Conservation (phyloP, 495 filamentous ascomycete genomes). For the Podospora pseudoanserina region DNA sequence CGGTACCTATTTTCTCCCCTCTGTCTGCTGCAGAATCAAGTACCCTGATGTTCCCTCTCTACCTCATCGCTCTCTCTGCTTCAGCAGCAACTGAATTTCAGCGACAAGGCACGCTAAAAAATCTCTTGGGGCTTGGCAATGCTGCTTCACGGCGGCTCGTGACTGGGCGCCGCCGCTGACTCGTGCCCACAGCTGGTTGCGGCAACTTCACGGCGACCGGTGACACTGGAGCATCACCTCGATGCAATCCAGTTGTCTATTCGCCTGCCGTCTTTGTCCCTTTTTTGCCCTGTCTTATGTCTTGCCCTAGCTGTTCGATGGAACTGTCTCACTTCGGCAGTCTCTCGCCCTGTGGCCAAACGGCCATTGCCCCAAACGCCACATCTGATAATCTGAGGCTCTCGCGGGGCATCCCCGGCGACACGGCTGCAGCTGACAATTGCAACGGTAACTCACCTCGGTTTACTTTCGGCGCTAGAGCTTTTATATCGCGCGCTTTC, state of each 20-base stretch:
- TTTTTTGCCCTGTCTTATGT: not conserved
- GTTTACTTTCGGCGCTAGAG: not conserved
- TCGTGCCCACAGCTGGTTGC: conserved; percentile 9
- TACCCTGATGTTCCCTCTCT: not conserved
- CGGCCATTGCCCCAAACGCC: not conserved
- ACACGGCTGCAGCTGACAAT: not conserved
- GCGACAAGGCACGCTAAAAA: conserved; percentile 23
- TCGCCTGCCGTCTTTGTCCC: not conserved
- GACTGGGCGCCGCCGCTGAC: conserved; percentile 15
- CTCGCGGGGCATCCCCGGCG: not conserved
- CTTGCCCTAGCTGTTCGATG: no score
- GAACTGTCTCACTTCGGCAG: not conserved
- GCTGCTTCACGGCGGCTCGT: conserved; percentile 6
- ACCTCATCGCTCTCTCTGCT: not conserved
- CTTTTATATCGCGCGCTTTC: conserved; percentile 11
- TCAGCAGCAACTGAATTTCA: not conserved
- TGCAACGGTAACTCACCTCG: not conserved
- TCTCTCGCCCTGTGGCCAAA: not conserved
- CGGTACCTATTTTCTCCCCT: not conserved
- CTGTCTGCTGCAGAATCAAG: not conserved
- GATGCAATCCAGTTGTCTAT: not conserved
- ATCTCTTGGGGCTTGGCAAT: conserved; percentile 22
- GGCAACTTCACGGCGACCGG: not conserved
- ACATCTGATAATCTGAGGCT: not conserved
- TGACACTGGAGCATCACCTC: not conserved